A percentile compares a stretch with the other conserved stretches of the same genome.
Evolutionary conservation across 371 early-diverging fungal genomes (phyloP).

Genomic region (Syncephalastrum monosporum): DNA sequence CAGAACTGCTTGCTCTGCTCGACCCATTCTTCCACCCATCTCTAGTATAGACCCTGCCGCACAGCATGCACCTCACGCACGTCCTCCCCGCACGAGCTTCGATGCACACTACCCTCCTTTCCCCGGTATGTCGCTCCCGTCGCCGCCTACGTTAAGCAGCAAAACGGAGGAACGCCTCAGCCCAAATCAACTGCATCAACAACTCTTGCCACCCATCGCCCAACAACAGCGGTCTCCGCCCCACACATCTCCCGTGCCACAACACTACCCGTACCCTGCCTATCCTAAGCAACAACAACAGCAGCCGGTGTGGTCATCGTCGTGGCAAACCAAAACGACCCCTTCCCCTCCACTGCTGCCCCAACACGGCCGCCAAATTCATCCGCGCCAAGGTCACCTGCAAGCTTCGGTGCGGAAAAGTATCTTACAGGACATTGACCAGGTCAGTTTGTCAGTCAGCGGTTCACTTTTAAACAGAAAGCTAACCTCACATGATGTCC

Average conservation of each 20-base stretch:
- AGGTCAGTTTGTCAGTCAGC: constrained; percentile 5
- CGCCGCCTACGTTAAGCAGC: too few relatives aligned
- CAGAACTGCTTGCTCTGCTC: constrained; percentile 1
- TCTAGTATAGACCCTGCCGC: constrained; percentile 13
- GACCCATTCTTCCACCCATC: constrained; percentile 16
- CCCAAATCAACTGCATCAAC: not conserved
- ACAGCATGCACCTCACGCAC: constrained; percentile 7
- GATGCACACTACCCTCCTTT: constrained; percentile 4
- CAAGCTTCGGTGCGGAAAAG: constrained; percentile 8
- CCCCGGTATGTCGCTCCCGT: too few relatives aligned
- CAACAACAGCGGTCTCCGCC: constrained; percentile 3
- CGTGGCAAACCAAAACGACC: too few relatives aligned
- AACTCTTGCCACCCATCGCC: not conserved
- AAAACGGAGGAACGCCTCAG: too few relatives aligned
- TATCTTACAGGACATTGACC: constrained; percentile 15
- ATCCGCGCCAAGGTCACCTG: constrained; percentile 5
- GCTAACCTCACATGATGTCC: not conserved
- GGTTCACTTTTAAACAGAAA: too few relatives aligned
- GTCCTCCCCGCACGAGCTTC: constrained; percentile 6
- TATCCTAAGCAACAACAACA: constrained; percentile 12
- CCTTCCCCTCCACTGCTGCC: constrained; percentile 3
- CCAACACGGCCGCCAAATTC: constrained; percentile 2
- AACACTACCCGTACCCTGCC: constrained; percentile 5
- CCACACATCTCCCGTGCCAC: constrained; percentile 6
- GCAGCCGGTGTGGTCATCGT: not conserved